Evolutionary conservation across 2,329 filamentous ascomycete species (phyloP), one percentile per base, ranked within the genome.

Genomic region (Dendryphion nanum): DNA sequence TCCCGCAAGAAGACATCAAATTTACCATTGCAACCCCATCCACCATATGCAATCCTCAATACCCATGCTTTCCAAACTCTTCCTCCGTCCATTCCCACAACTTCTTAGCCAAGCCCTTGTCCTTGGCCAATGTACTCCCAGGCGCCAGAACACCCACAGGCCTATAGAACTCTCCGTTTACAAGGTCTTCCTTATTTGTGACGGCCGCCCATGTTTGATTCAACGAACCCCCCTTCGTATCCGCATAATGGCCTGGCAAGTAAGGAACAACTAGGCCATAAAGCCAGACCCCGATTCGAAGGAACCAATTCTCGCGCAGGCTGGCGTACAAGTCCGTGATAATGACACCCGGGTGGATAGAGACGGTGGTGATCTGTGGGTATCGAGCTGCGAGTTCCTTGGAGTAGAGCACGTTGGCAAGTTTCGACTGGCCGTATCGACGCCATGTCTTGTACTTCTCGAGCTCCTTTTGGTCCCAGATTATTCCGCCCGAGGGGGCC

Each of bases 321-420:
- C 39, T 37, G 2, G 48, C 41, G 24, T 57, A 69, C n/a, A 76
- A 43, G 19, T 72, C 68, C 1, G 74, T 75, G 13, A 64, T 41
- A 14, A 76, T 70, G 16, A 72, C 61, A 10, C 75, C 75, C 0
- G 75, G 75, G 42, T 78, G 74, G 4, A 76, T 45, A 0, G 68
- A 59, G 0, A 71, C 64, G 5, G 59, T 59, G 0, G 64, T 73
- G 36, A 78, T 66, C 3, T 59, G 38, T 1, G 74, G 74, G 43
- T 76, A 71, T 0, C 61, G 62, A 12, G 51, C 41, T 1, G 71
- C 69, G 3, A 76, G 59, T 29, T 70, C 61, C 5, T 60, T 50
- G 0, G 70, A 59, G 47, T 68, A 75, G 1, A 76, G 64, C 10
- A 77, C 57, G 30, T 76, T 76, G 4, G 73, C 72, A 4, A 78